Percentiles rank a stretch among this genome's conserved stretches.
Evolutionary conservation across 768 basidiomycete species (phyloP).

Genomic region (Termitomyces sp.): DNA sequence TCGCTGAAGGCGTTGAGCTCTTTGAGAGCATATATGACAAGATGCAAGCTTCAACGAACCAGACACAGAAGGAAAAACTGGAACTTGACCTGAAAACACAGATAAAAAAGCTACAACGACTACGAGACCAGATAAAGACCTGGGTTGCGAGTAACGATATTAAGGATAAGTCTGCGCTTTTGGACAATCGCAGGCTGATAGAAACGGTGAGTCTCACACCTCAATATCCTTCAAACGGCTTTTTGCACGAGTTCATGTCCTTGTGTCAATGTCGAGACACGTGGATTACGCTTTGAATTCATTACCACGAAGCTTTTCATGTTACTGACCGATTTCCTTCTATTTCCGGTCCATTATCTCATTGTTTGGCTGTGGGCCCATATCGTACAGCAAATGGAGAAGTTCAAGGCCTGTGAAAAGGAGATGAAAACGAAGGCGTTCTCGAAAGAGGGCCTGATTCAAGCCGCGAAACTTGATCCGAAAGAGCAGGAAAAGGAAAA

Average conservation of each 20-base stretch:
- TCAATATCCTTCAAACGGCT: conserved; percentile 12
- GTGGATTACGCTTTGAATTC: conserved; percentile 11
- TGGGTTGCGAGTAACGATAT: conserved; percentile 98
- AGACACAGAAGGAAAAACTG: conserved; percentile 55
- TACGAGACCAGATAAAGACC: conserved; percentile 99
- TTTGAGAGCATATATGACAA: conserved; percentile 97
- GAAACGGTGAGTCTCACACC: conserved; percentile 72
- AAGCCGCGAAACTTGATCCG: conserved; percentile 91
- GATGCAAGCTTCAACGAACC: conserved; percentile 93
- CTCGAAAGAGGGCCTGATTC: conserved; percentile 96
- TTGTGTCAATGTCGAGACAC: conserved; percentile 11
- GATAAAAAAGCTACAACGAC: conserved; percentile 97
- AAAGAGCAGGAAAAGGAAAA: conserved; percentile 97
- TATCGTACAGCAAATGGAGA: conserved; percentile 94
- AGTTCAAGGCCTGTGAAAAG: conserved; percentile 99
- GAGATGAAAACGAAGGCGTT: conserved; percentile 99
- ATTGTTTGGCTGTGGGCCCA: conserved; percentile 18
- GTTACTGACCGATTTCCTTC: conserved; percentile 18
- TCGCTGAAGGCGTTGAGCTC: conserved; percentile 90
- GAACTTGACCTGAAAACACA: conserved; percentile 66
- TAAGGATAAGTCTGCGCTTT: conserved; percentile 91
- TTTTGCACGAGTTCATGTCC: conserved; percentile 6
- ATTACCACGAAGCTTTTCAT: conserved; percentile 9
- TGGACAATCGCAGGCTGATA: conserved; percentile 93
- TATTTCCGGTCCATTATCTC: conserved; percentile 19